A percentile compares a stretch with the other conserved stretches of the same genome.
These are phyloP conservation scores for Evernia prunastri DNA, from an alignment of 495 filamentous ascomycete genomes.

Conservation along the genomic window DNA sequence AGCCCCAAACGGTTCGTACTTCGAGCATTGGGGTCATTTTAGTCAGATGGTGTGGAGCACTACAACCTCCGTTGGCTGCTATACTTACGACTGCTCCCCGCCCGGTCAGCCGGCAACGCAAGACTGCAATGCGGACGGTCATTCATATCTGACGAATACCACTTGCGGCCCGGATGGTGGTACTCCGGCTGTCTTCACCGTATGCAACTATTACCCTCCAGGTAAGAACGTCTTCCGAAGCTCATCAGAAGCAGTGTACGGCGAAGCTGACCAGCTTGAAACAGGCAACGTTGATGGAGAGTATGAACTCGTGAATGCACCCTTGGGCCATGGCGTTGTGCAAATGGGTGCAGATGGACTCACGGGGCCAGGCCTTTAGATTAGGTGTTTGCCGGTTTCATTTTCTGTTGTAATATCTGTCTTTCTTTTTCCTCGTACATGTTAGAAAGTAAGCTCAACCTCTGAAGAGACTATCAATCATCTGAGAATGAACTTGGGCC, in stretches of 20 bases:
- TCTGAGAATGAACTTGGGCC: not conserved
- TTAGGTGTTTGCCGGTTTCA: not conserved
- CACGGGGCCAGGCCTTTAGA: not conserved
- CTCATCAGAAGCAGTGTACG: not conserved
- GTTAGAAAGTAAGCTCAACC: not conserved
- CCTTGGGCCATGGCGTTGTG: not conserved
- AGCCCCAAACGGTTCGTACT: constrained; percentile 13
- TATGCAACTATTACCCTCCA: constrained; percentile 81
- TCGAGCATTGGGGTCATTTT: constrained; percentile 67
- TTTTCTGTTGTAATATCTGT: not conserved
- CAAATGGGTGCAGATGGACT: not conserved
- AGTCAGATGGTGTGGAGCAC: constrained; percentile 83
- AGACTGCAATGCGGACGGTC: constrained; percentile 20
- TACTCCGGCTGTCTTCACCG: constrained; percentile 57
- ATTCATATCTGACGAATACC: constrained; percentile 1
- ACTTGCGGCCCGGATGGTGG: constrained; percentile 41
- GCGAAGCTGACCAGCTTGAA: not conserved
- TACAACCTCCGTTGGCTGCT: constrained; percentile 68
- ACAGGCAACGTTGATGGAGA: not conserved
- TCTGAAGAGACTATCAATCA: not conserved
- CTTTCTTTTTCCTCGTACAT: not conserved
- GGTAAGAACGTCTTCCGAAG: constrained; percentile 40
- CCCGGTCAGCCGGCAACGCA: constrained; percentile 23
- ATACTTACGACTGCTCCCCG: constrained; percentile 48
- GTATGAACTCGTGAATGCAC: not conserved